Evolutionary conservation across 2,329 filamentous ascomycete species (phyloP).

Genomic region (Fusarium piperis): DNA sequence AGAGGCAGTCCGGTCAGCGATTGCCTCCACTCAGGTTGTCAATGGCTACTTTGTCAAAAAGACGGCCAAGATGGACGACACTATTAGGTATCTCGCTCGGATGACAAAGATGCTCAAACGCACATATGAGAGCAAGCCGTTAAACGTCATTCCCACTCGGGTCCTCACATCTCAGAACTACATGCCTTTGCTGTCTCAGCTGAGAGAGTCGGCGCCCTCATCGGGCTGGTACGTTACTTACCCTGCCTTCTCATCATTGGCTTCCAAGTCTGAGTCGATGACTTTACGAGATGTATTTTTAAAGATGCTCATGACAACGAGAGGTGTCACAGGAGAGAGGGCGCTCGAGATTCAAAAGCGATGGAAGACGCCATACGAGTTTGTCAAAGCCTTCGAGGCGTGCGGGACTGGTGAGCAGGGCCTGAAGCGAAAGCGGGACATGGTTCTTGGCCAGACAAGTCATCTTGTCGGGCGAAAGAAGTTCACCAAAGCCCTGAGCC

Average conservation of each 20-base stretch:
- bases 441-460: slow-evolving; percentile 68
- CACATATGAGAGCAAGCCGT: slow-evolving; percentile 67
- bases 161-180: slow-evolving; percentile 73
- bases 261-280: slow-evolving; percentile 78
- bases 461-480: slow-evolving; percentile 74
- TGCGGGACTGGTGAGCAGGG: slow-evolving; percentile 61
- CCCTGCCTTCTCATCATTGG: slow-evolving; percentile 74
- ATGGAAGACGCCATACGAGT: slow-evolving; percentile 79
- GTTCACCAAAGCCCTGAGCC: slow-evolving; percentile 71
- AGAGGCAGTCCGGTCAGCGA: slow-evolving; percentile 75
- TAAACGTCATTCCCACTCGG: slow-evolving; percentile 73
- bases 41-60: slow-evolving; percentile 83
- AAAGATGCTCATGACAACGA: slow-evolving; percentile 87
- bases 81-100: slow-evolving; percentile 76
- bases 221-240: slow-evolving; percentile 73
- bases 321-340: slow-evolving; percentile 79
- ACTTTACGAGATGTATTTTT: slow-evolving; percentile 79
- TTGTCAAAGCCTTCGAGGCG: slow-evolving; percentile 74
- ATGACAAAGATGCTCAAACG: slow-evolving; percentile 76
- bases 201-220: slow-evolving; percentile 62
- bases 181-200: slow-evolving; percentile 67
- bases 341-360: slow-evolving; percentile 80
- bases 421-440: slow-evolving; percentile 65
- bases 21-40: slow-evolving; percentile 80
- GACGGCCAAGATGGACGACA: slow-evolving; percentile 80